Evolutionary conservation across 2,329 filamentous ascomycete species (phyloP), one percentile per base, ranked within the genome.

Genomic region (Dothiorella sarmentorum): DNA sequence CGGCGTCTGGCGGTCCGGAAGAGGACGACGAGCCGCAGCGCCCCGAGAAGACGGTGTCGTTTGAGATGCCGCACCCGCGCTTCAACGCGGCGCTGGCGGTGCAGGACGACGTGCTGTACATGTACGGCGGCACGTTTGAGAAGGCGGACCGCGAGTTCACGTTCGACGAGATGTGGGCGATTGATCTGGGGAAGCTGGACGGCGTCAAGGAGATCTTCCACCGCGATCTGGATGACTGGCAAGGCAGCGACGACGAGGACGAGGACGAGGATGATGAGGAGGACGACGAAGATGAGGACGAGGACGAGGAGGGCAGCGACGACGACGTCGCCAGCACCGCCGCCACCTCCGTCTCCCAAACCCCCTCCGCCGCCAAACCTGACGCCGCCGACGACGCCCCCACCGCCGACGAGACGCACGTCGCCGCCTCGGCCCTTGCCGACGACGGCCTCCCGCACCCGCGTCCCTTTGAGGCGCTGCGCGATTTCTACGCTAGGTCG

Each of bases 111-210:
- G 85, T 90, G 7, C 80, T 97, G 1, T 99, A 93, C 75, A 90
- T 97, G 56, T 97, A 95, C 68, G 92, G 94, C 27, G 94, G 94
- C 17, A 99, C 93, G 0, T 97, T 89, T 67, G 94, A 99, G 70
- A 94, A 96, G 70, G 93, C 90, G 17, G 94, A 99, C 67, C 84
- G 90, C 20, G 94, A 99, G 73, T 96, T 89, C 68, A 97, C 92
- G 0, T 96, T 97, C 73, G 92, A 97, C 66, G 94, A 99, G 67
- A 80, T 99, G 73, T 95, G 95, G 75, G 87, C 91, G 2, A 86
- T 97, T 61, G 91, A 99, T 68, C 80, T 99, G n/a, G 92, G 88
- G 61, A 97, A 96, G 73, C 81, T 99, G 61, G 91, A 97, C 65
- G 94, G 94, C 3, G 93, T 94, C 63, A 93, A 91, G 71, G 89